Evolutionary conservation across 192 early-diverging fungal species (phyloP), one percentile per base, ranked within the genome.

Genomic region (Coemansia sp.): DNA sequence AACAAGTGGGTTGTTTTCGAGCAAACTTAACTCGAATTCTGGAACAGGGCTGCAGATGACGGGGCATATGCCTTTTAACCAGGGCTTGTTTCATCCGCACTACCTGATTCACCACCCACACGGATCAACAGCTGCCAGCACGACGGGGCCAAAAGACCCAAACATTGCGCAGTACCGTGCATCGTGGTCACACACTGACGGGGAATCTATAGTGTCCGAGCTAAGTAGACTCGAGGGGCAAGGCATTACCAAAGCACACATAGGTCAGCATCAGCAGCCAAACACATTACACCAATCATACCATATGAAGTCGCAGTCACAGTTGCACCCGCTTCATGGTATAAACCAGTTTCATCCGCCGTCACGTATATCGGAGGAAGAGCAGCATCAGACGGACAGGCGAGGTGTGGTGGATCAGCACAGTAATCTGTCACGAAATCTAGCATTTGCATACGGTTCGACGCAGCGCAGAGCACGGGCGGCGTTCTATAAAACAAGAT

Each of bases 171-270:
- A 62, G 19, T 54, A 63, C 45, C 71, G 80, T 32, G 74, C 75
- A 0, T 83, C 80, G 2, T 83, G 80, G 80, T 77, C 80, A 5
- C 66, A 77, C 45, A 49, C 68, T 7, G 80, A 83, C 39, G 72
- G 71, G 16, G 75, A 76, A 41, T 83, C 80, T 1, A 58, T 70
- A 4, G 26, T 64, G 6, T 63, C 67, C 0, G 75, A 74, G 4
- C 21, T 66, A 7, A 40, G 56, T 23, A 63, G 61, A 18, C 65
- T 66, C 48, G 72, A 77, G 38, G 58, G n/a, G 44, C 80, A 77
- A 39, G 74, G 74, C 48, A 58, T 69, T 5, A 50, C 66, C 47
- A 70, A 61, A 38, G 49, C 57, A 0, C 49, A 67, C 3, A n/a
- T 73, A 9, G 43, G 65, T 16, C 12, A 59, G 65, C 72, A 71